Percentiles rank a stretch among this genome's conserved stretches.
These are phyloP conservation scores for Pleurotus salmoneostramineus DNA, from an alignment of 768 basidiomycete genomes.

Conservation along the genomic window DNA sequence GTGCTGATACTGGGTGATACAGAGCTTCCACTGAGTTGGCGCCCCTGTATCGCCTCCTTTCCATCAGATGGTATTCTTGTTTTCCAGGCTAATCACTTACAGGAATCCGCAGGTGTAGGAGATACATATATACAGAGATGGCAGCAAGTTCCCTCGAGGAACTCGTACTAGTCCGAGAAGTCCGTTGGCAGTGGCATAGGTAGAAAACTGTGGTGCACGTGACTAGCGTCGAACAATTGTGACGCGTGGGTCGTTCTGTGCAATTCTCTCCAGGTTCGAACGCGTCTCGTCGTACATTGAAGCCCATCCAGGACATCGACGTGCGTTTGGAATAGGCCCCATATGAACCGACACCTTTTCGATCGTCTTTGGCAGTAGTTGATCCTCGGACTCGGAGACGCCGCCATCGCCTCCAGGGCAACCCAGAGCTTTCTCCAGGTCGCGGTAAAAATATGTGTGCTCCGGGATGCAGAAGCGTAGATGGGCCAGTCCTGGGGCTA, in stretches of 20 bases:
- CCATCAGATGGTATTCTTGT: too few species aligned
- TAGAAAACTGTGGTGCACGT: background rate
- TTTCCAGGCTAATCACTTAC: too few species aligned
- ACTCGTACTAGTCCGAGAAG: too few species aligned
- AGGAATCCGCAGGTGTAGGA: too few species aligned
- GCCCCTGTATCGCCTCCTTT: too few species aligned
- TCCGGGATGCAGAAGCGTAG: conserved; percentile 12
- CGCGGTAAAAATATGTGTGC: conserved; percentile 1
- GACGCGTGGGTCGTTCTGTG: background rate
- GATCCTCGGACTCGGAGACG: background rate
- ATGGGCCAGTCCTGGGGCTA: conserved; percentile 16
- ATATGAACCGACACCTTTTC: conserved; percentile 2
- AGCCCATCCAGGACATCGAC: background rate
- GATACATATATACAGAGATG: too few species aligned
- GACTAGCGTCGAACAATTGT: background rate
- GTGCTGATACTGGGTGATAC: too few species aligned
- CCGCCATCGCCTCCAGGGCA: too few species aligned
- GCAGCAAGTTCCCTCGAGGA: too few species aligned
- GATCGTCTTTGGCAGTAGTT: background rate
- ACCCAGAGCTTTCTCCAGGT: background rate
- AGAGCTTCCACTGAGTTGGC: too few species aligned
- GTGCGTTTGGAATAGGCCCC: conserved; percentile 1
- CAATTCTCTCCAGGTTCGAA: background rate
- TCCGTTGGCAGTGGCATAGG: too few species aligned
- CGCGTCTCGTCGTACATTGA: background rate